A percentile compares a stretch with the other conserved stretches of the same genome.
Conservation (phyloP, 805 yeast genomes). For the Candida tammaniensis region DNA sequence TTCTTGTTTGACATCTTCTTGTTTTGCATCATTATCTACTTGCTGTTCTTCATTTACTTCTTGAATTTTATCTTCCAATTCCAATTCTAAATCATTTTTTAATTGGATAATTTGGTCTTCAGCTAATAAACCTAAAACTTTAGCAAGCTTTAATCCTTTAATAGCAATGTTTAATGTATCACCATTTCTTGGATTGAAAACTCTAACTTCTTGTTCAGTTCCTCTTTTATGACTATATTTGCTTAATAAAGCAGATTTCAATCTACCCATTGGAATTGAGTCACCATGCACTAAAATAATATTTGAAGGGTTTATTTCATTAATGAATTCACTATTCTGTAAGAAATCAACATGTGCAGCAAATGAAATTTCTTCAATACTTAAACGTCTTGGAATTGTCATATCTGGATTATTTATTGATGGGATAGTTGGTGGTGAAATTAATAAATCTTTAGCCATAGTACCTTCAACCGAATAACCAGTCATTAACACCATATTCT, state of each 20-base stretch:
- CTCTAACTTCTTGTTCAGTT: constrained; percentile 85
- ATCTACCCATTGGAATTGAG: constrained; percentile 96
- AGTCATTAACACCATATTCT: constrained; percentile 81
- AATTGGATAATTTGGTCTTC: constrained; percentile 35
- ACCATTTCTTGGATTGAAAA: constrained; percentile 90
- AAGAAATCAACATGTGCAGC: constrained; percentile 99
- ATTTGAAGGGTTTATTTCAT: constrained; percentile 76
- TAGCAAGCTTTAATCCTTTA: constrained; percentile 81
- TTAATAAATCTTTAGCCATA: constrained; percentile 84
- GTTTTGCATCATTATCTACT: constrained; percentile 5
- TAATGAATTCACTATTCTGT: constrained; percentile 89
- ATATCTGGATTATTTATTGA: constrained; percentile 78
- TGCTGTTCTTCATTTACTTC: constrained; percentile 23
- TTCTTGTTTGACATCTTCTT: constrained; percentile 18
- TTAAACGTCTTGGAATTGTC: constrained; percentile 80
- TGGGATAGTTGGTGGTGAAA: constrained; percentile 90
- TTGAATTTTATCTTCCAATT: constrained; percentile 40
- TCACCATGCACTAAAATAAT: constrained; percentile 97
- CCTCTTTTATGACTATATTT: constrained; percentile 79
- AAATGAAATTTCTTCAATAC: constrained; percentile 91
- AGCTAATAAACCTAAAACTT: constrained; percentile 56
- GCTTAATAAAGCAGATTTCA: constrained; percentile 87
- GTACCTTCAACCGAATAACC: constrained; percentile 99
- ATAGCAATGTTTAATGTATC: constrained; percentile 73
- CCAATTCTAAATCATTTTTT: constrained; percentile 54